These are phyloP conservation scores for Solanum lignicaule DNA, from an alignment of 257 asterid genomes.

Conservation along the genomic window DNA sequence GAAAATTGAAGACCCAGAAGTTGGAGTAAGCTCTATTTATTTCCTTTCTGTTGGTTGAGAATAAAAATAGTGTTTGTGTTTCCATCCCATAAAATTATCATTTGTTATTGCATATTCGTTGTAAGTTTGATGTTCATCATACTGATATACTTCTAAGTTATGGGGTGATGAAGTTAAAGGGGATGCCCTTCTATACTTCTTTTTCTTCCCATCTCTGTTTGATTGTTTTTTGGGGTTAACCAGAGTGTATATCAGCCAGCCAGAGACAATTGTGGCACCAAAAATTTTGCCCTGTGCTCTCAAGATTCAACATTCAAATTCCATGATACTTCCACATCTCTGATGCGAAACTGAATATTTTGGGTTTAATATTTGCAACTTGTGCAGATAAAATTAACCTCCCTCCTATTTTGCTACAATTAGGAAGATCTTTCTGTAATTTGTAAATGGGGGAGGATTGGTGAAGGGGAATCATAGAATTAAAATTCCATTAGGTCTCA, in stretches of 20 bases:
- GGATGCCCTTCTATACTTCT: not conserved
- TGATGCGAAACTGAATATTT: not conserved
- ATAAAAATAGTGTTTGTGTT: not conserved
- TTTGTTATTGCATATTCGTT: not conserved
- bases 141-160: not conserved
- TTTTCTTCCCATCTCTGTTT: not conserved
- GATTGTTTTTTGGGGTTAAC: not conserved
- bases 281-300: not conserved
- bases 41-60: not conserved
- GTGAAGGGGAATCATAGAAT: not conserved
- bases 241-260: not conserved
- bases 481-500: not conserved
- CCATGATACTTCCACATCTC: not conserved
- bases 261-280: not conserved
- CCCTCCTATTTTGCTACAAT: not conserved
- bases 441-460: not conserved
- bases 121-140: not conserved
- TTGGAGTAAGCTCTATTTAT: conserved; percentile 57
- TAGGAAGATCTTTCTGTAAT: not conserved
- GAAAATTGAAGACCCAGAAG: conserved; percentile 96
- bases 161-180: not conserved
- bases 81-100: not conserved
- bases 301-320: not conserved
- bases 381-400: not conserved
- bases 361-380: not conserved